A percentile compares a stretch with the other conserved stretches of the same genome.
Evolutionary conservation across 139 green algal species (phyloP).

Genomic region (Edaphochlamys debaryana): DNA sequence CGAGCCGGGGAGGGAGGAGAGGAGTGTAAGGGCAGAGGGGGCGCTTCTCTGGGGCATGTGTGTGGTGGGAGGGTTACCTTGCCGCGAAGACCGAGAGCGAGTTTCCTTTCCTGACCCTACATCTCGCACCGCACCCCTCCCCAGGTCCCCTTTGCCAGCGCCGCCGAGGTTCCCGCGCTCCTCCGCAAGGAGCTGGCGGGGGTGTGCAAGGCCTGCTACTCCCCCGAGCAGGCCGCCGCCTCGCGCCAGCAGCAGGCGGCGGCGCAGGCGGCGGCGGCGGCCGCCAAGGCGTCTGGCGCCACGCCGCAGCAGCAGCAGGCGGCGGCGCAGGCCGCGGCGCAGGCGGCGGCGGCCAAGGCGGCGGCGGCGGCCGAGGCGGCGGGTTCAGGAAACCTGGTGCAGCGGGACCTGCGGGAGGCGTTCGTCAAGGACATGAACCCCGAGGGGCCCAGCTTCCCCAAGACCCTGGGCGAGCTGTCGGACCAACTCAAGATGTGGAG

Average conservation of each 20-base stretch:
- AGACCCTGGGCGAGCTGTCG: conserved; percentile 86
- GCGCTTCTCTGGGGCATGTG: too few species aligned
- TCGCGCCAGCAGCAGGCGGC: background rate
- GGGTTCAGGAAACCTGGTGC: background rate
- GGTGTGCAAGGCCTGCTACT: conserved; percentile 86
- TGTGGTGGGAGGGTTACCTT: too few species aligned
- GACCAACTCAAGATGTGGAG: conserved; percentile 90
- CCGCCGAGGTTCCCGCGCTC: conserved; percentile 71
- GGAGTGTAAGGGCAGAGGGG: too few species aligned
- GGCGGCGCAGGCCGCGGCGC: background rate
- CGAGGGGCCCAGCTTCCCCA: conserved; percentile 75
- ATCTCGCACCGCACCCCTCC: too few species aligned
- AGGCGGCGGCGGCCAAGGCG: background rate
- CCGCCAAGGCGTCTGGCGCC: background rate
- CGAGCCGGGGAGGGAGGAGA: too few species aligned
- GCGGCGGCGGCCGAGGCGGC: background rate
- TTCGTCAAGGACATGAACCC: conserved; percentile 95
- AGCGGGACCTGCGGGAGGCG: conserved; percentile 68
- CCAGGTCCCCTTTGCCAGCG: conserved; percentile 62
- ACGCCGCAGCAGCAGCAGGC: background rate
- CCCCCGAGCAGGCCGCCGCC: conserved; percentile 22
- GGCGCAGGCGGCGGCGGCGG: too few species aligned
- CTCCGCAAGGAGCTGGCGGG: conserved; percentile 89
- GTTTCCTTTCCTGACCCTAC: too few species aligned
- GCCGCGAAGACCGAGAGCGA: too few species aligned